phyloP scores from a whole-genome alignment of 352 stramenopile species.

The Pythium folliculosum region DNA sequence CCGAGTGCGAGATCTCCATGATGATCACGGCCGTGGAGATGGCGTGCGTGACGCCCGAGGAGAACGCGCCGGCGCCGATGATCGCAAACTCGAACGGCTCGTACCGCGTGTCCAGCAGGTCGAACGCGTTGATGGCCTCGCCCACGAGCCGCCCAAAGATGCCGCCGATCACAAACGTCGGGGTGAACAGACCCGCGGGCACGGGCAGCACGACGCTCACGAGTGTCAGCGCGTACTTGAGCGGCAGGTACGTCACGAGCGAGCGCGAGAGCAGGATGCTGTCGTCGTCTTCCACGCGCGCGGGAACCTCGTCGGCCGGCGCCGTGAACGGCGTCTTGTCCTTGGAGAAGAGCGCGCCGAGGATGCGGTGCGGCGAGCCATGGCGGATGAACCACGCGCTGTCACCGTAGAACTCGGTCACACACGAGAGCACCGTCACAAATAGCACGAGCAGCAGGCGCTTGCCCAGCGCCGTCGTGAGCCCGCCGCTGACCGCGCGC shows the following conservation, averaged over 20 bases:
- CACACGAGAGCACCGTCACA: conserved; percentile 68
- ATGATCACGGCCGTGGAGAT: conserved; percentile 93
- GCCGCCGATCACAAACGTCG: conserved; percentile 83
- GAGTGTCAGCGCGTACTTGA: conserved; percentile 79
- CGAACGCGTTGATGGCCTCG: conserved; percentile 68
- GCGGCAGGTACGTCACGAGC: conserved; percentile 71
- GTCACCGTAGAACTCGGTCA: conserved; percentile 80
- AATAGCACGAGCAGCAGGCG: conserved; percentile 52
- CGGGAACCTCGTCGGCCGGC: conserved; percentile 6
- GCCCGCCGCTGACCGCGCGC: background rate
- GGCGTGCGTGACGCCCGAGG: conserved; percentile 90
- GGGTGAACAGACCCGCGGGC: conserved; percentile 78
- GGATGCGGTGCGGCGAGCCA: conserved; percentile 63
- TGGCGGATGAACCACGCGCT: conserved; percentile 81
- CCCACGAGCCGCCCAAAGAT: conserved; percentile 83
- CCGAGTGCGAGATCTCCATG: conserved; percentile 91
- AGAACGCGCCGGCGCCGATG: conserved; percentile 91
- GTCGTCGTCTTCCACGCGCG: conserved; percentile 30
- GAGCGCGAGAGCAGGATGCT: conserved; percentile 73
- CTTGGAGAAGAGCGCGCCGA: conserved; percentile 67
- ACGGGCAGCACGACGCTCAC: conserved; percentile 77
- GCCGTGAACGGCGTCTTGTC: conserved; percentile 52
- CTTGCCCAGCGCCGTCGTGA: conserved; percentile 61
- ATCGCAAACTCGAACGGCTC: conserved; percentile 93
- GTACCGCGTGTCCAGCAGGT: conserved; percentile 64